These are phyloP conservation scores for Vitis rupestris DNA, from an alignment of 164 flowering plant genomes.

Conservation along the genomic window DNA sequence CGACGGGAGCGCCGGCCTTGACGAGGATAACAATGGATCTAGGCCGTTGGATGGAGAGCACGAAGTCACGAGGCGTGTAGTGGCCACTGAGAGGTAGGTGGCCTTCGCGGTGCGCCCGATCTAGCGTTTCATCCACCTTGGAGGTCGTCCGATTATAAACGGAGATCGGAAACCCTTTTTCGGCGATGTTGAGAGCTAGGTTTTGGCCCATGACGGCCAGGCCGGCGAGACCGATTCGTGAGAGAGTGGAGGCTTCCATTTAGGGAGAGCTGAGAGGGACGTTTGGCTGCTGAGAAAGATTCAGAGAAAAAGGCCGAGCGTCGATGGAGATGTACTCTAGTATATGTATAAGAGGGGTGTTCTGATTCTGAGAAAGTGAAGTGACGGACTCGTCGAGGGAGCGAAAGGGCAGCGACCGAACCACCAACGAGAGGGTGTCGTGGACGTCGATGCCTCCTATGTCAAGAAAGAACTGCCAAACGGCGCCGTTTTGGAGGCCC, in stretches of 20 bases:
- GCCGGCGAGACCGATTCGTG: slow-evolving; percentile 50
- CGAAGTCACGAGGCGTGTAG: slow-evolving; percentile 46
- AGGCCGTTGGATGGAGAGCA: slow-evolving; percentile 44
- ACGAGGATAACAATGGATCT: slow-evolving; percentile 53
- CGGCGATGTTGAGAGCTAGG: slow-evolving; percentile 57
- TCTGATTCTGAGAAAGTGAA: no score
- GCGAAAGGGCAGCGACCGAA: slow-evolving; percentile 5
- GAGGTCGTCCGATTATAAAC: slow-evolving; percentile 57
- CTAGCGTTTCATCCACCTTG: slow-evolving; percentile 49
- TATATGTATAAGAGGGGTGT: no score
- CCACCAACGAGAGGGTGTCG: no score
- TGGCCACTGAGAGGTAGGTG: slow-evolving; percentile 39
- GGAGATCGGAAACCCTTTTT: slow-evolving; percentile 57
- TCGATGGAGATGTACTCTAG: slow-evolving; percentile 2
- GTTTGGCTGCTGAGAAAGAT: background rate
- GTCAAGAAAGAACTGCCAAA: no score
- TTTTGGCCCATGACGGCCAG: slow-evolving; percentile 62
- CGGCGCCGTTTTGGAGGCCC: no score
- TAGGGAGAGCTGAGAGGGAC: background rate
- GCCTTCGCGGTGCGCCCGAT: slow-evolving; percentile 42
- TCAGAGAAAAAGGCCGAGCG: slow-evolving; percentile 3
- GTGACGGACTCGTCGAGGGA: slow-evolving; percentile 15
- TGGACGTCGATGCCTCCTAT: no score
- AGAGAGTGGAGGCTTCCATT: slow-evolving; percentile 40
- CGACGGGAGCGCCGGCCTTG: slow-evolving; percentile 53